A percentile compares a stretch with the other conserved stretches of the same genome.
These are phyloP conservation scores for Cyanophora paradoxa DNA, from an alignment of 78 protist species.

Conservation along the genomic window DNA sequence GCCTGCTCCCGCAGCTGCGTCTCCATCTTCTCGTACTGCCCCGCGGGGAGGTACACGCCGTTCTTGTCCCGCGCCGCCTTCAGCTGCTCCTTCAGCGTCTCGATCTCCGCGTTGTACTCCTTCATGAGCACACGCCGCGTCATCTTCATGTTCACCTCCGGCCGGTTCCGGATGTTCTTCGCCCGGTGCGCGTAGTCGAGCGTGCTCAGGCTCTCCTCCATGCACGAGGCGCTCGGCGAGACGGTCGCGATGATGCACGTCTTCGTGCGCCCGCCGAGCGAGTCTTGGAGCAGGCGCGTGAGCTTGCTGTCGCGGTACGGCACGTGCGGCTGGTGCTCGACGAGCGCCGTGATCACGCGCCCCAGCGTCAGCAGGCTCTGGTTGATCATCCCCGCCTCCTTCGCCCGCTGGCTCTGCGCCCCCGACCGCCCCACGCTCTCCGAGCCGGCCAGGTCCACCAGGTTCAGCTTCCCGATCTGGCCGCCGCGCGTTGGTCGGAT, in stretches of 20 bases:
- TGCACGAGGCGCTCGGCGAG: constrained; percentile 50
- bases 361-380: constrained; percentile 81
- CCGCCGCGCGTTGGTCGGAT: background rate
- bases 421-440: constrained; percentile 84
- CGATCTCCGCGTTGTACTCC: constrained; percentile 34
- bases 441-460: constrained; percentile 93
- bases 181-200: constrained; percentile 84
- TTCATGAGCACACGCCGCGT: constrained; percentile 59
- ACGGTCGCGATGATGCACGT: constrained; percentile 90
- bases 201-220: constrained; percentile 79
- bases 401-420: constrained; percentile 7
- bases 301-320: constrained; percentile 63
- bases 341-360: constrained; percentile 79
- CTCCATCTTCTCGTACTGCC: constrained; percentile 16
- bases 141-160: constrained; percentile 73
- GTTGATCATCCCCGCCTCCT: constrained; percentile 86
- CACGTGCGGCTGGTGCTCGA: constrained; percentile 42
- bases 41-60: constrained; percentile 50
- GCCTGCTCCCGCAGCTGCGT: too few relatives aligned
- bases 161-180: constrained; percentile 58
- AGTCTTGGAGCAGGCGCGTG: constrained; percentile 1
- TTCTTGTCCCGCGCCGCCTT: constrained; percentile 41
- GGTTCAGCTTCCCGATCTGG: constrained; percentile 77
- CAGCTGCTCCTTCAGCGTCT: constrained; percentile 44
- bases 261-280: constrained; percentile 89